Evolutionary conservation across 345 rosid species (phyloP).

Genomic region (Acer negundo): DNA sequence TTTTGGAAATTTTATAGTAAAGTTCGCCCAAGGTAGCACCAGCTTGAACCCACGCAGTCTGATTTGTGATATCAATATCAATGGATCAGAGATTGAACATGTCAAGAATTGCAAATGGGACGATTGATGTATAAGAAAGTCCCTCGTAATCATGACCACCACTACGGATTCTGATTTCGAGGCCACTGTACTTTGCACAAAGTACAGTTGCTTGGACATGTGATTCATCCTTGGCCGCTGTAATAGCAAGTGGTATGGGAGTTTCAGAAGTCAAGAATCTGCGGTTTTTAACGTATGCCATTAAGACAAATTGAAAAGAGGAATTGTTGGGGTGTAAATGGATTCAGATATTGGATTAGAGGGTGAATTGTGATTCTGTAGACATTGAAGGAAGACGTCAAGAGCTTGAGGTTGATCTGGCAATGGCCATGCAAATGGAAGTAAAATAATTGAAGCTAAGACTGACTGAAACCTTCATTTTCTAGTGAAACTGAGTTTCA

Average conservation of each 20-base stretch:
- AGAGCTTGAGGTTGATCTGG: not conserved
- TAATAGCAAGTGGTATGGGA: slow-evolving; percentile 56
- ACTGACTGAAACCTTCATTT: not conserved
- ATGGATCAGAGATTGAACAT: slow-evolving; percentile 59
- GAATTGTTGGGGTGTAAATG: slow-evolving; percentile 35
- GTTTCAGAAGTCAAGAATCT: slow-evolving; percentile 53
- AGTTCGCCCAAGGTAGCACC: slow-evolving; percentile 79
- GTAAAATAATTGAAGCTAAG: not conserved
- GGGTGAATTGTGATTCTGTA: slow-evolving; percentile 30
- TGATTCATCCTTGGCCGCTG: slow-evolving; percentile 50
- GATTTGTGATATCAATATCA: slow-evolving; percentile 37
- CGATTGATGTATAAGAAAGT: slow-evolving; percentile 43
- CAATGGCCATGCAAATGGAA: not conserved
- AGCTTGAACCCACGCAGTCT: slow-evolving; percentile 67
- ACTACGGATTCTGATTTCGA: slow-evolving; percentile 60
- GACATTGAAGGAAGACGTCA: slow-evolving; percentile 45
- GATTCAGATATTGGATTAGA: slow-evolving; percentile 33
- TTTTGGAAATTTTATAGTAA: slow-evolving; percentile 50
- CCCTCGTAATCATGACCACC: slow-evolving; percentile 93
- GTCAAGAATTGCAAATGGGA: slow-evolving; percentile 63
- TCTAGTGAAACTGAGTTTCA: not conserved
- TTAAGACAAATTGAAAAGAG: slow-evolving; percentile 48
- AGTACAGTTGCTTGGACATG: slow-evolving; percentile 66
- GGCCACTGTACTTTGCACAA: slow-evolving; percentile 40
- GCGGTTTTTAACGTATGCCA: slow-evolving; percentile 45